phyloP scores from a whole-genome alignment of 768 basidiomycete genomes.

The Rossbeevera mucosa region DNA sequence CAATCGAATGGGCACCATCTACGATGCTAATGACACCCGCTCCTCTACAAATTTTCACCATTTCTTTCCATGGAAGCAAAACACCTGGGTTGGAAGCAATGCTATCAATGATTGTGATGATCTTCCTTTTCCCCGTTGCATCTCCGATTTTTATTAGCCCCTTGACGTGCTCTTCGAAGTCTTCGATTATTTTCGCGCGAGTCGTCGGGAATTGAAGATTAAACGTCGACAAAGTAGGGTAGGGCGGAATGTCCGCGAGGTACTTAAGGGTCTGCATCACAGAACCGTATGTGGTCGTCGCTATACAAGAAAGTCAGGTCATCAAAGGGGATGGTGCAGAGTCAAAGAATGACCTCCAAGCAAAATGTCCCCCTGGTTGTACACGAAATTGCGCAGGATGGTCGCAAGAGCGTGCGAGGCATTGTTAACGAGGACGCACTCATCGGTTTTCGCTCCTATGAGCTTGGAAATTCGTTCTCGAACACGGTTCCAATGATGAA shows the following conservation, averaged over 20 bases:
- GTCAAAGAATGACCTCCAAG: constrained; percentile 35
- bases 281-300: constrained; percentile 54
- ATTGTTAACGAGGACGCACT: constrained; percentile 46
- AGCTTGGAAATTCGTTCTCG: constrained; percentile 45
- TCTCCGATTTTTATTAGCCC: constrained; percentile 23
- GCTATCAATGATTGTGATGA: constrained; percentile 66
- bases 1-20: constrained; percentile 78
- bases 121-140: constrained; percentile 35
- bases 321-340: background rate
- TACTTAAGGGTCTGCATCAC: constrained; percentile 48
- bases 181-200: constrained; percentile 48
- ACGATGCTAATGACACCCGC: constrained; percentile 61
- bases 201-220: constrained; percentile 52
- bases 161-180: constrained; percentile 40
- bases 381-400: constrained; percentile 57
- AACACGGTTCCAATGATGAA: constrained; percentile 33
- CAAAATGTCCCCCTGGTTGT: constrained; percentile 55
- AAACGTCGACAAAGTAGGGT: constrained; percentile 48
- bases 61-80: constrained; percentile 64
- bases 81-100: constrained; percentile 62
- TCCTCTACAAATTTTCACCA: constrained; percentile 60
- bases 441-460: constrained; percentile 50
- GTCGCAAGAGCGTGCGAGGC: constrained; percentile 48
- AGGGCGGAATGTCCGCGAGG: constrained; percentile 50
- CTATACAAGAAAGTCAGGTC: constrained; percentile 27